These are phyloP conservation scores for Sphenostylis stenocarpa DNA, from an alignment of 306 rosid genomes.

Conservation along the genomic window DNA sequence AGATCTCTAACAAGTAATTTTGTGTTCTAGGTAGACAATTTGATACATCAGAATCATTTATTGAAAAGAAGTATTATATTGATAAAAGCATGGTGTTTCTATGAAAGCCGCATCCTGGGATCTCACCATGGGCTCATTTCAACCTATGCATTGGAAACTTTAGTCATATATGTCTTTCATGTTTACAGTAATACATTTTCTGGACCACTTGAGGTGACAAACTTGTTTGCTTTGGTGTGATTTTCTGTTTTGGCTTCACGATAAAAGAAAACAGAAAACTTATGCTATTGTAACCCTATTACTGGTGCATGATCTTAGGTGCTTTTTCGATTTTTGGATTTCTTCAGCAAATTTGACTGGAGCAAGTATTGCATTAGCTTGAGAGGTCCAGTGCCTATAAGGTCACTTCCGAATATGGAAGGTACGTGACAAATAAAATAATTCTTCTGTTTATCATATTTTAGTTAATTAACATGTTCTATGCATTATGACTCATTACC, in stretches of 20 bases:
- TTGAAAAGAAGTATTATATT: conserved; percentile 81
- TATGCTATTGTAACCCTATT: neutral
- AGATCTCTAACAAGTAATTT: conserved; percentile 16
- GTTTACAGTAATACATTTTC: conserved; percentile 56
- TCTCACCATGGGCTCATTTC: conserved; percentile 87
- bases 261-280: neutral
- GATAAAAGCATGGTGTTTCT: conserved; percentile 94
- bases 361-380: conserved; percentile 78
- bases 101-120: conserved; percentile 85
- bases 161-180: conserved; percentile 78
- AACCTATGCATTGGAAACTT: conserved; percentile 78
- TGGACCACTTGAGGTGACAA: conserved; percentile 89
- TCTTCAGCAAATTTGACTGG: conserved; percentile 93
- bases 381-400: conserved; percentile 75
- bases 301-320: conserved; percentile 49
- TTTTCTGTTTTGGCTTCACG: neutral
- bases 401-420: conserved; percentile 69
- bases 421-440: conserved; percentile 44
- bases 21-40: conserved; percentile 59
- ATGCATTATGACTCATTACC: neutral
- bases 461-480: neutral
- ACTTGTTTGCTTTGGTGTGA: conserved; percentile 1
- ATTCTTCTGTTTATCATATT: conserved; percentile 16
- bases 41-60: conserved; percentile 60
- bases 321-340: conserved; percentile 70